These are phyloP conservation scores for Thelephora ganbajun DNA, from an alignment of 768 basidiomycete genomes.

Conservation along the genomic window DNA sequence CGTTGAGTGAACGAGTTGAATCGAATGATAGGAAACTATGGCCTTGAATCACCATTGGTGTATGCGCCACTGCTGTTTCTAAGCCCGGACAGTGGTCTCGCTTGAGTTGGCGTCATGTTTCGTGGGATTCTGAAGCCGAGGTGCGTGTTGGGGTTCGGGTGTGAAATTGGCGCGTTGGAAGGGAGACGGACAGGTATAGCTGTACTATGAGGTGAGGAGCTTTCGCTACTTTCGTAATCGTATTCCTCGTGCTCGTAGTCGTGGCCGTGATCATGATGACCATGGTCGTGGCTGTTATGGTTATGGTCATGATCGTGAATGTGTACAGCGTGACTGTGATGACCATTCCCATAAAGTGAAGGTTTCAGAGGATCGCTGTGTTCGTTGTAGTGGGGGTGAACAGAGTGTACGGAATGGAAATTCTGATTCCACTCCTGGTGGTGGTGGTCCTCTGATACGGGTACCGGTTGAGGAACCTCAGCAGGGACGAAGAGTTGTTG, in stretches of 20 bases:
- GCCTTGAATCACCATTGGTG: neutral
- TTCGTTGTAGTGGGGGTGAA: neutral
- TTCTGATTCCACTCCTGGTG: constrained; percentile 1
- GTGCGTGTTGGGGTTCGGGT: too few species aligned
- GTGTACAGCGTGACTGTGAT: constrained; percentile 4
- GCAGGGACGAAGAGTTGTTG: constrained; percentile 66
- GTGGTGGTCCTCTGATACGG: constrained; percentile 3
- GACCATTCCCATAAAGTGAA: constrained; percentile 5
- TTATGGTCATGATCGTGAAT: constrained; percentile 7
- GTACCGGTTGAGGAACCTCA: constrained; percentile 31
- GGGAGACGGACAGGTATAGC: too few species aligned
- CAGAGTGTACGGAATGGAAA: constrained; percentile 3
- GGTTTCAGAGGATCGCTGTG: constrained; percentile 7
- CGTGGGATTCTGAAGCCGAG: neutral
- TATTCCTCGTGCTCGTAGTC: constrained; percentile 6
- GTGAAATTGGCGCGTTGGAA: too few species aligned
- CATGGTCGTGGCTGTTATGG: neutral
- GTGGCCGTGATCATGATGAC: constrained; percentile 5
- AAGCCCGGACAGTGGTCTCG: neutral
- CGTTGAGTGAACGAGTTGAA: neutral
- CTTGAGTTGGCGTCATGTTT: constrained; percentile 16
- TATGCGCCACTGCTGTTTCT: neutral
- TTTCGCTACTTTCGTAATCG: constrained; percentile 1
- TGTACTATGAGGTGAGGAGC: too few species aligned
- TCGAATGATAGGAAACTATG: neutral